phyloP scores from a whole-genome alignment of 805 yeast genomes.

The Starmerella asiatica region DNA sequence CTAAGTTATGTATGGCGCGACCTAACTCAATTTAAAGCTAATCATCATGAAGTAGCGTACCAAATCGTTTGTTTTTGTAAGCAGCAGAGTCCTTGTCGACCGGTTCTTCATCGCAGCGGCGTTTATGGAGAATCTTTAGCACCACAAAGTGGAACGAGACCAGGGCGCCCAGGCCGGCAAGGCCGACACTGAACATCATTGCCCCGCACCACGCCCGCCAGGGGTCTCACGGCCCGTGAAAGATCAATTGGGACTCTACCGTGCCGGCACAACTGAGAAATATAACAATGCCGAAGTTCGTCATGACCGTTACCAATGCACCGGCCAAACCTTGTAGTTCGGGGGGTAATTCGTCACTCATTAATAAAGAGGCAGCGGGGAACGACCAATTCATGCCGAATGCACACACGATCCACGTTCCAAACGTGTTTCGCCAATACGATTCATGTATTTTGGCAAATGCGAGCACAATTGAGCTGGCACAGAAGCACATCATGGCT shows the following conservation, averaged over 20 bases:
- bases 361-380: conserved; percentile 56
- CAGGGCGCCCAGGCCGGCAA: conserved; percentile 38
- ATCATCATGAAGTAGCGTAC: too few relatives aligned
- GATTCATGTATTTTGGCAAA: conserved; percentile 41
- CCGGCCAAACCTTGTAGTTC: conserved; percentile 70
- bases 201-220: conserved; percentile 44
- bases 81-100: too few relatives aligned
- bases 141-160: conserved; percentile 4
- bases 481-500: conserved; percentile 42
- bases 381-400: conserved; percentile 72
- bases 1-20: too few relatives aligned
- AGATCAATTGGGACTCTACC: conserved; percentile 26
- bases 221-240: conserved; percentile 20
- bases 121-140: too few relatives aligned
- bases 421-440: conserved; percentile 46
- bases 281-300: conserved; percentile 57
- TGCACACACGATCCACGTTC: conserved; percentile 41
- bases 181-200: conserved; percentile 46
- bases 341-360: conserved; percentile 46
- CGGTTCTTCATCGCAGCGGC: too few relatives aligned
- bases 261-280: conserved; percentile 54
- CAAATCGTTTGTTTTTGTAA: too few relatives aligned
- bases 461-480: conserved; percentile 14
- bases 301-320: conserved; percentile 53
- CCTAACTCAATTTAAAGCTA: too few relatives aligned